Evolutionary conservation across 192 early-diverging fungal species (phyloP).

Genomic region (Backusella luteola): DNA sequence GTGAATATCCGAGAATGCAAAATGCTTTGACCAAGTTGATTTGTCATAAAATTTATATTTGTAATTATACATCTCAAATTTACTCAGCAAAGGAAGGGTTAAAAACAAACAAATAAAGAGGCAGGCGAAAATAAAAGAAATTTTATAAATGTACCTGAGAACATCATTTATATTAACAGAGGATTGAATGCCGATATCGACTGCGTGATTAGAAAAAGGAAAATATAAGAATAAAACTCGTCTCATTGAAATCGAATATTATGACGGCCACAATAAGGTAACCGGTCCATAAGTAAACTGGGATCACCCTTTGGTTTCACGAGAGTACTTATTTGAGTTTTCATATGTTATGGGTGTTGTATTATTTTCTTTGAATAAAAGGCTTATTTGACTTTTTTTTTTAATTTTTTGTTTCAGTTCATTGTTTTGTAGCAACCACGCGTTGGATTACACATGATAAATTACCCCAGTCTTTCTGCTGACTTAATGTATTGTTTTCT

Average conservation of each 20-base stretch:
- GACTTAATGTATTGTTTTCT: neutral
- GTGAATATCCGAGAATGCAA: neutral
- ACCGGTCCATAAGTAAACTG: neutral
- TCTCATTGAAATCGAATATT: neutral
- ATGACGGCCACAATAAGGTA: neutral
- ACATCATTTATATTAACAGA: neutral
- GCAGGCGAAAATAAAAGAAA: conserved; percentile 1
- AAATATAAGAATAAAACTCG: neutral
- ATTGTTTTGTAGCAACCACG: neutral
- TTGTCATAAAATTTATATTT: neutral
- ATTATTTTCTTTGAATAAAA: neutral
- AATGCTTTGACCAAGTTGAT: conserved; percentile 4
- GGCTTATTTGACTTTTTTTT: neutral
- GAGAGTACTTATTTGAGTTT: neutral
- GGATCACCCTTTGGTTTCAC: neutral
- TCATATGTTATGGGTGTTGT: neutral
- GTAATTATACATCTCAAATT: neutral
- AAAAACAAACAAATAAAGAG: neutral
- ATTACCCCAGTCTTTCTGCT: neutral
- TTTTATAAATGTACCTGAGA: neutral
- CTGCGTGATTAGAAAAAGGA: neutral
- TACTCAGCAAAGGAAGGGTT: neutral
- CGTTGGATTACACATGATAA: neutral
- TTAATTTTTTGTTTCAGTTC: neutral
- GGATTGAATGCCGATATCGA: neutral